phyloP scores from a whole-genome alignment of 352 stramenopile genomes.

The Globisporangium abappressorium region DNA sequence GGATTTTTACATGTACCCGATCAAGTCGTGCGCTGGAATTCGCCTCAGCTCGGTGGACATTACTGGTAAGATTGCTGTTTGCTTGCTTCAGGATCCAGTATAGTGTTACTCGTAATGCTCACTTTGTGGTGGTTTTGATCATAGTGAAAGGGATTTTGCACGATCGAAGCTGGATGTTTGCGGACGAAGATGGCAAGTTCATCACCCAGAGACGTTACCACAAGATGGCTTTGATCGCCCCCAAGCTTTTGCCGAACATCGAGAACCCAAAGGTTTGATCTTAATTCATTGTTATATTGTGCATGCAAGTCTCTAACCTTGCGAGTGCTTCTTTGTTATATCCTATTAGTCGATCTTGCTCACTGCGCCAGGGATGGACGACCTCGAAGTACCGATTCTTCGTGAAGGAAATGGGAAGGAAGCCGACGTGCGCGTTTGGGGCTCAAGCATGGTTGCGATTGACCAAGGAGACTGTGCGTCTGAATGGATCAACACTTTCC shows the following conservation, averaged over 20 bases:
- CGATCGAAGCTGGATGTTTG: constrained; percentile 80
- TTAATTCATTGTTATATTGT: background rate
- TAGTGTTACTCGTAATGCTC: background rate
- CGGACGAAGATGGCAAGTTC: constrained; percentile 64
- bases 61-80: constrained; percentile 19
- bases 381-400: constrained; percentile 57
- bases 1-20: constrained; percentile 73
- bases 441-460: constrained; percentile 43
- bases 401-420: constrained; percentile 27
- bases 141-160: constrained; percentile 53
- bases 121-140: background rate
- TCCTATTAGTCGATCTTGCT: constrained; percentile 41
- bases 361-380: constrained; percentile 54
- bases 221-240: constrained; percentile 60
- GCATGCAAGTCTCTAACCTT: background rate
- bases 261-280: constrained; percentile 35
- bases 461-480: constrained; percentile 62
- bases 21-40: constrained; percentile 83
- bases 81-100: too few relatives aligned
- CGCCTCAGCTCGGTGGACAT: constrained; percentile 40
- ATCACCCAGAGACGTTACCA: constrained; percentile 66
- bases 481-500: constrained; percentile 58
- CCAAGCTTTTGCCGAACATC: constrained; percentile 49
- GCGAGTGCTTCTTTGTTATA: background rate
- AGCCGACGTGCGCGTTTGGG: constrained; percentile 56